Conservation (phyloP, 164 flowering plant genomes). For the Cinnamomum micranthum region DNA sequence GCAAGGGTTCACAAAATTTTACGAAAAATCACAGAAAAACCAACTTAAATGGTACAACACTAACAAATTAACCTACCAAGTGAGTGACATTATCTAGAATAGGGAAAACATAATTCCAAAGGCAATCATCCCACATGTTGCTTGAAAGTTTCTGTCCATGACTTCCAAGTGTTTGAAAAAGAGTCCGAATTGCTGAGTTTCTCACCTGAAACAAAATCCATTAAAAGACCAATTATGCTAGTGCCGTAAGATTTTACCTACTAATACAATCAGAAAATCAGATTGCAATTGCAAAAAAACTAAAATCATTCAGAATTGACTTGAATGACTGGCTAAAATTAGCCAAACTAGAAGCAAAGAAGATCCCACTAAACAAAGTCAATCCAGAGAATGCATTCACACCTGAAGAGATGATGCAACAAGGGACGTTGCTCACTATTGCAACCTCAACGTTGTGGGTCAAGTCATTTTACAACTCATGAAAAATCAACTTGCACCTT, state of each 20-base stretch:
- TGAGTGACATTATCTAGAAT: constrained; percentile 72
- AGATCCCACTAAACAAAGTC: no score
- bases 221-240: no score
- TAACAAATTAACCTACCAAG: constrained; percentile 52
- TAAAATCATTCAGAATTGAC: no score
- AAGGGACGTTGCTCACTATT: no score
- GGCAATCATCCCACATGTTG: constrained; percentile 97
- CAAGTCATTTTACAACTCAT: no score
- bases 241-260: neutral
- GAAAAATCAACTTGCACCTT: no score
- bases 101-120: constrained; percentile 91
- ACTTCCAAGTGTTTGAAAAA: constrained; percentile 91
- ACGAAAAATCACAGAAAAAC: neutral
- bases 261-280: neutral
- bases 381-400: no score
- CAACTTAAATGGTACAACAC: neutral
- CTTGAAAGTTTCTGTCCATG: constrained; percentile 94
- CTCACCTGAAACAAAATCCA: constrained; percentile 58
- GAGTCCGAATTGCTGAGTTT: constrained; percentile 89
- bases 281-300: no score
- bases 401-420: no score
- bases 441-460: no score
- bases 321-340: no score
- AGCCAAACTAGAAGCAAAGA: no score
- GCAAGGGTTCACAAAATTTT: constrained; percentile 5